Percentiles rank a stretch among this genome's conserved stretches.
Conservation (phyloP, 2,329 filamentous ascomycete species). For the Westerdykella ornata region DNA sequence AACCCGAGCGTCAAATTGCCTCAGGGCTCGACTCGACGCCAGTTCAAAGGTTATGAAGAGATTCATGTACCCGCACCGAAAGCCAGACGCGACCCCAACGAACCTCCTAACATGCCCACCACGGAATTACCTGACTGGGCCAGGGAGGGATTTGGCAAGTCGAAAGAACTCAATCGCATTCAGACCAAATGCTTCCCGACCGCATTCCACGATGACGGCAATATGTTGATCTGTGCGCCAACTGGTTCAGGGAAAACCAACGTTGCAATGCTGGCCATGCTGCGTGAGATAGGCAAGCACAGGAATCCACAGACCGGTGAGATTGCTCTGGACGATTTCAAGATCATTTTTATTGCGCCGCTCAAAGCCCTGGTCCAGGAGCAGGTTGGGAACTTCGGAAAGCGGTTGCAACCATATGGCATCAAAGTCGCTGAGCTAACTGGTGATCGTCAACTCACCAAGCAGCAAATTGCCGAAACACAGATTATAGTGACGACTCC, state of each 20-base stretch:
- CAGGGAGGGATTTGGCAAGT: constrained; percentile 72
- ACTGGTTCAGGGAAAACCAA: constrained; percentile 98
- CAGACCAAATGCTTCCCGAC: constrained; percentile 89
- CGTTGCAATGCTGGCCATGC: constrained; percentile 92
- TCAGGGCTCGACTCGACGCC: constrained; percentile 88
- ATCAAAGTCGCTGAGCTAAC: constrained; percentile 93
- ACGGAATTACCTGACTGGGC: constrained; percentile 91
- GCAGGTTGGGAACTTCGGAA: constrained; percentile 95
- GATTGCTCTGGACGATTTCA: constrained; percentile 92
- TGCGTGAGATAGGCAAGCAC: constrained; percentile 95
- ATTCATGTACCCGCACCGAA: constrained; percentile 95
- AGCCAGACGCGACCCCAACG: constrained; percentile 71
- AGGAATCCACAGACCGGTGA: constrained; percentile 83
- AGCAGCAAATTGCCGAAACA: constrained; percentile 95
- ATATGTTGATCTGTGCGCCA: constrained; percentile 95
- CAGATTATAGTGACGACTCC: constrained; percentile 98
- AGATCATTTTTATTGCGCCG: constrained; percentile 96
- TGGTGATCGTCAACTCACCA: constrained; percentile 94
- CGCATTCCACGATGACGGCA: constrained; percentile 89
- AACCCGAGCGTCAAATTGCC: constrained; percentile 91
- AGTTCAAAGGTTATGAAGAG: constrained; percentile 97
- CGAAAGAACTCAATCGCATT: constrained; percentile 86
- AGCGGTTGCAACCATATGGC: constrained; percentile 81
- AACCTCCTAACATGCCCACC: constrained; percentile 70
- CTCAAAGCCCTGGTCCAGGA: constrained; percentile 94